Conservation (phyloP, 1,284 basidiomycete species). For the Malassezia slooffiae region DNA sequence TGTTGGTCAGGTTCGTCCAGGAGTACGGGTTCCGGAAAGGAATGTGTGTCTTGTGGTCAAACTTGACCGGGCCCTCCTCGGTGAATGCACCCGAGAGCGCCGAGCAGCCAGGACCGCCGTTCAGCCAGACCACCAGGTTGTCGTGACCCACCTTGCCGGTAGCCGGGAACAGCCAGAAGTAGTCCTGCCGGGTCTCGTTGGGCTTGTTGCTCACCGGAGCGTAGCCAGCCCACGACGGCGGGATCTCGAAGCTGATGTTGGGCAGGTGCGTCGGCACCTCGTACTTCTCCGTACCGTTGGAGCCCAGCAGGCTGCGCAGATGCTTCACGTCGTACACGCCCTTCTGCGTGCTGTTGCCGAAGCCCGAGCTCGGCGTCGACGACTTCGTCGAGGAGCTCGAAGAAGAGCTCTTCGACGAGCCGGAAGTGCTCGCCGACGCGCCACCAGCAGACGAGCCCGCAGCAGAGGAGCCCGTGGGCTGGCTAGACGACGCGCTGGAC, state of each 20-base stretch:
- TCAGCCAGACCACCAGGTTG: conserved; percentile 58
- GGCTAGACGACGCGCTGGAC: too few relatives aligned
- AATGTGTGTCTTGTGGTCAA: conserved; percentile 58
- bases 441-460: too few relatives aligned
- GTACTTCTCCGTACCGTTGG: background rate
- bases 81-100: conserved; percentile 65
- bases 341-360: too few relatives aligned
- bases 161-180: conserved; percentile 78
- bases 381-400: too few relatives aligned
- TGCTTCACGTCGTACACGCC: too few relatives aligned
- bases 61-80: conserved; percentile 65
- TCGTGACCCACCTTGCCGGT: conserved; percentile 60
- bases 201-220: conserved; percentile 22
- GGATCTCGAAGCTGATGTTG: conserved; percentile 23
- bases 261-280: conserved; percentile 19
- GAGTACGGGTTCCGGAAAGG: conserved; percentile 61
- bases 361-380: too few relatives aligned
- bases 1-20: conserved; percentile 64
- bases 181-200: conserved; percentile 52
- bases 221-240: conserved; percentile 29
- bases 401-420: too few relatives aligned
- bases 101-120: conserved; percentile 59
- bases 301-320: too few relatives aligned
- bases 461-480: too few relatives aligned
- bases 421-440: too few relatives aligned